Evolutionary conservation across 2,329 filamentous ascomycete species (phyloP).

Genomic region (Pseudocercospora macadamiae): DNA sequence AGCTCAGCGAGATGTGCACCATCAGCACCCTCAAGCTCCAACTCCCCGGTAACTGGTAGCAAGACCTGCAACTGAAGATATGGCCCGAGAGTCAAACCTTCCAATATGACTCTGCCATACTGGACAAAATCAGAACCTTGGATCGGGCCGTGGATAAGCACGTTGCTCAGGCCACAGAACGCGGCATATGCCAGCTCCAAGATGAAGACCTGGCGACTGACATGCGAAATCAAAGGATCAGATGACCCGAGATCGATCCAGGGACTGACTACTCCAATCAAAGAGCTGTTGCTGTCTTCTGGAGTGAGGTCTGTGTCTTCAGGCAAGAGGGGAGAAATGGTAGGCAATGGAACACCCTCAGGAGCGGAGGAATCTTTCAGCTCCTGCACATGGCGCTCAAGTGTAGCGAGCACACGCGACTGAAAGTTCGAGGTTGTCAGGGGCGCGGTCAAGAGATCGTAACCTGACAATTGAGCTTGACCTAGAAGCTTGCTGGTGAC

Average conservation of each 20-base stretch:
- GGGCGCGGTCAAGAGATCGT: slow-evolving; percentile 76
- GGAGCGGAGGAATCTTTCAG: slow-evolving; percentile 46
- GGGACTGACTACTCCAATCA: slow-evolving; percentile 78
- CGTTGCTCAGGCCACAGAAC: slow-evolving; percentile 85
- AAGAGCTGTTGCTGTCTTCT: slow-evolving; percentile 67
- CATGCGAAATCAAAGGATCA: slow-evolving; percentile 78
- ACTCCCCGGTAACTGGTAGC: slow-evolving; percentile 79
- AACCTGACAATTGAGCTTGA: slow-evolving; percentile 64
- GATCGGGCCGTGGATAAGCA: slow-evolving; percentile 76
- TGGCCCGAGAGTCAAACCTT: slow-evolving; percentile 72
- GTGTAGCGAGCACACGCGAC: slow-evolving; percentile 65
- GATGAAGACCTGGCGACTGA: slow-evolving; percentile 87
- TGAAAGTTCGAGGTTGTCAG: slow-evolving; percentile 77
- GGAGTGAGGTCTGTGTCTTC: slow-evolving; percentile 77
- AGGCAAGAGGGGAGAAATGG: slow-evolving; percentile 69
- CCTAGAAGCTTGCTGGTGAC: slow-evolving; percentile 63
- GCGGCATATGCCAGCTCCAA: slow-evolving; percentile 92
- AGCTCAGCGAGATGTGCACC: slow-evolving; percentile 58
- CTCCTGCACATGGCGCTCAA: slow-evolving; percentile 58
- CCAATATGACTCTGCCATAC: slow-evolving; percentile 82
- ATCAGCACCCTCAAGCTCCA: slow-evolving; percentile 59
- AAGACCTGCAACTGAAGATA: slow-evolving; percentile 81
- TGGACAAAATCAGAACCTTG: slow-evolving; percentile 60
- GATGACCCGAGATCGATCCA: slow-evolving; percentile 90
- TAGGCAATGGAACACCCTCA: slow-evolving; percentile 45